phyloP scores from a whole-genome alignment of 495 filamentous ascomycete species.

The Neurospora pannonica region DNA sequence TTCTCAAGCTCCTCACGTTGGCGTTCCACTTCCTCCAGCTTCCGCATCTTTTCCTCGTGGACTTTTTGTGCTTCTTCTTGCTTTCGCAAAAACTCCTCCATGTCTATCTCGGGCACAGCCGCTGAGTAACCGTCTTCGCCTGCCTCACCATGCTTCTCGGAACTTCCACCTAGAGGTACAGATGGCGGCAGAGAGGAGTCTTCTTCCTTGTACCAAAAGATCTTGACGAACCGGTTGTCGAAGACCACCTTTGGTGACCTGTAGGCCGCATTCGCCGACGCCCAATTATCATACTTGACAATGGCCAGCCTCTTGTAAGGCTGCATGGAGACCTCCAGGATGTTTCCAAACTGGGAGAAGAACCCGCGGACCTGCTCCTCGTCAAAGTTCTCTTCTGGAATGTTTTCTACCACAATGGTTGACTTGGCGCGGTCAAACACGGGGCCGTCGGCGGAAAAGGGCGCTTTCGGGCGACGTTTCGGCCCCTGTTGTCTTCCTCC shows the following conservation, averaged over 20 bases:
- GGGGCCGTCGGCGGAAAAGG: constrained; percentile 68
- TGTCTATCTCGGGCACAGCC: constrained; percentile 54
- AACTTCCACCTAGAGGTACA: constrained; percentile 6
- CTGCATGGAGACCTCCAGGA: constrained; percentile 65
- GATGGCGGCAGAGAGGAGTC: constrained; percentile 13
- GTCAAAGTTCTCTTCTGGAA: constrained; percentile 76
- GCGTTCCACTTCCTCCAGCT: constrained; percentile 63
- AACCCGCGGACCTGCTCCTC: constrained; percentile 68
- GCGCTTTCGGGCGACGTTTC: constrained; percentile 33
- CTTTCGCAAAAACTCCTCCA: constrained; percentile 65
- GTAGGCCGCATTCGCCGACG: constrained; percentile 70
- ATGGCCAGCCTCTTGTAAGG: constrained; percentile 68
- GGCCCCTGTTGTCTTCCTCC: constrained; percentile 13
- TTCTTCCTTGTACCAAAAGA: constrained; percentile 83
- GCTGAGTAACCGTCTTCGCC: constrained; percentile 14
- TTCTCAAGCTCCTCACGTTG: constrained; percentile 64
- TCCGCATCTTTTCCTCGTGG: constrained; percentile 66
- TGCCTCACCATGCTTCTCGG: constrained; percentile 6
- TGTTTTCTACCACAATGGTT: constrained; percentile 84
- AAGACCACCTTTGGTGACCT: constrained; percentile 91
- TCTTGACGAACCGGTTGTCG: constrained; percentile 95
- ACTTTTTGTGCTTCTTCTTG: constrained; percentile 72
- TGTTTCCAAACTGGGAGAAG: constrained; percentile 76
- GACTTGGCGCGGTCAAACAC: constrained; percentile 65
- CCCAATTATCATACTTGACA: constrained; percentile 68